Evolutionary conservation across 805 yeast genomes (phyloP).

Genomic region (Zygosaccharomyces pseudorouxii): DNA sequence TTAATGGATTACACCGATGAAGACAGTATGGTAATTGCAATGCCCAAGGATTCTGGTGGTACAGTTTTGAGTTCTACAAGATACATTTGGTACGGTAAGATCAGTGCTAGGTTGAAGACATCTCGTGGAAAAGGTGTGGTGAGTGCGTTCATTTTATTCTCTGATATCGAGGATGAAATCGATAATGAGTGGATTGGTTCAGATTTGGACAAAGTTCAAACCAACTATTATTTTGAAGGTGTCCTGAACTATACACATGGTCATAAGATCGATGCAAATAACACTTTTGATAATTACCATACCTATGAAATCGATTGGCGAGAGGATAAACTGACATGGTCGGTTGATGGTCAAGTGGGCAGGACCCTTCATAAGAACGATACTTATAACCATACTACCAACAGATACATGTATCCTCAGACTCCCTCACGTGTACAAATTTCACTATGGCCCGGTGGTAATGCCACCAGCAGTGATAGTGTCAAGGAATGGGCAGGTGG

Average conservation of each 20-base stretch:
- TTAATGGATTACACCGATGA: conserved; percentile 46
- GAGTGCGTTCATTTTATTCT: conserved; percentile 73
- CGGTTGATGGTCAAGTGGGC: conserved; percentile 58
- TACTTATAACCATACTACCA: conserved; percentile 59
- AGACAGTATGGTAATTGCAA: conserved; percentile 58
- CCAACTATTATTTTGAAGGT: conserved; percentile 78
- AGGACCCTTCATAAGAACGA: conserved; percentile 60
- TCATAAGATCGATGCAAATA: conserved; percentile 35
- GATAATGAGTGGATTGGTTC: conserved; percentile 85
- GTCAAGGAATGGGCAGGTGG: conserved; percentile 89
- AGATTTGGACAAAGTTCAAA: conserved; percentile 60
- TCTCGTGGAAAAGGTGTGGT: conserved; percentile 78
- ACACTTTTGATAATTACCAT: conserved; percentile 68
- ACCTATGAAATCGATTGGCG: conserved; percentile 77
- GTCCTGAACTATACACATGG: conserved; percentile 61
- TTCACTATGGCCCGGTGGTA: conserved; percentile 79
- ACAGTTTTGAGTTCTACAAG: conserved; percentile 75
- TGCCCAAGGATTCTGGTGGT: conserved; percentile 74
- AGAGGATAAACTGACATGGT: conserved; percentile 68
- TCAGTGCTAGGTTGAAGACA: conserved; percentile 62
- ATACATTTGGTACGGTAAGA: conserved; percentile 85
- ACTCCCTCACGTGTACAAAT: conserved; percentile 71
- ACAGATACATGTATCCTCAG: conserved; percentile 58
- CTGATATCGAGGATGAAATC: conserved; percentile 85
- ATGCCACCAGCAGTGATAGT: conserved; percentile 48